Percentiles rank a stretch among this genome's conserved stretches.
Conservation (phyloP, 345 rosid species). For the Populus euphratica region DNA sequence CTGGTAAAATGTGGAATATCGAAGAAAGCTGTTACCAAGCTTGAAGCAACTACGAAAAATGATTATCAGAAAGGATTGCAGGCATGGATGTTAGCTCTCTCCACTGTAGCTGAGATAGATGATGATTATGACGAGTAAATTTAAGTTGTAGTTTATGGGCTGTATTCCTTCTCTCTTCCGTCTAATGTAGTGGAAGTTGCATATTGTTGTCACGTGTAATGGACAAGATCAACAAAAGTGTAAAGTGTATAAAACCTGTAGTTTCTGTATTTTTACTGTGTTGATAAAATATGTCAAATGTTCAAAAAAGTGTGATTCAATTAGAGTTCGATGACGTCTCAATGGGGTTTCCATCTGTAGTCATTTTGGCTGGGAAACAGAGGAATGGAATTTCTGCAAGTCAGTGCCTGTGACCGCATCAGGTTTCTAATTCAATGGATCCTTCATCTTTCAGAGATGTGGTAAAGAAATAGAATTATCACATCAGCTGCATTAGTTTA, state of each 20-base stretch:
- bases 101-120: conserved; percentile 43
- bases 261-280: no score
- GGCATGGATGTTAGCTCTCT: conserved; percentile 55
- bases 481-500: neutral
- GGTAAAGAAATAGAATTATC: no score
- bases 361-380: no score
- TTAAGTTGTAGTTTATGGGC: neutral
- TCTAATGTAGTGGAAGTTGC: neutral
- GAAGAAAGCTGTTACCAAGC: conserved; percentile 49
- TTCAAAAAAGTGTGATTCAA: neutral
- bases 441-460: neutral
- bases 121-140: conserved; percentile 19
- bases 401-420: neutral
- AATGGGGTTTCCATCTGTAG: no score
- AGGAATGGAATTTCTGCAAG: neutral
- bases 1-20: conserved; percentile 66
- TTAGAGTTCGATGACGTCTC: neutral
- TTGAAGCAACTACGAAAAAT: conserved; percentile 46
- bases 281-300: neutral
- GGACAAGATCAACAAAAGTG: neutral
- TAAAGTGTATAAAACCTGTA: neutral
- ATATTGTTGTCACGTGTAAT: neutral
- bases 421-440: neutral
- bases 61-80: conserved; percentile 47
- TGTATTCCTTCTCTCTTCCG: neutral